Percentiles rank a stretch among this genome's conserved stretches.
Conservation (phyloP, 1,139 yeast species). For the Debaryomyces fabryi region DNA sequence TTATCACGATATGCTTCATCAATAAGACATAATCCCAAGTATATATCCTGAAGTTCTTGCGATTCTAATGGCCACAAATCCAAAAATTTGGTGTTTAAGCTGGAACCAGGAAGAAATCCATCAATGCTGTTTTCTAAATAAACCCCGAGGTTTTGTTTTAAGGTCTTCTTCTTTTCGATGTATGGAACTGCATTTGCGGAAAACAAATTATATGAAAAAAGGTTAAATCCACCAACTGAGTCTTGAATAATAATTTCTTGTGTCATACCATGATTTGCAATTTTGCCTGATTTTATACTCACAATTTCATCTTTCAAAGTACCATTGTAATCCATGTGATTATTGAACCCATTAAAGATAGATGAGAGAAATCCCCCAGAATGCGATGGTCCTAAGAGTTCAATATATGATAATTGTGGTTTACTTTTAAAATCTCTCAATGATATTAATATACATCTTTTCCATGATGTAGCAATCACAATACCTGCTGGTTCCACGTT, state of each 20-base stretch:
- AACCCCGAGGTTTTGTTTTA: constrained; percentile 30
- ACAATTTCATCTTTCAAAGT: constrained; percentile 51
- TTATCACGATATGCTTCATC: constrained; percentile 24
- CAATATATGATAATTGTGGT: constrained; percentile 46
- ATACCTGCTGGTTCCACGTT: constrained; percentile 79
- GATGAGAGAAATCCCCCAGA: constrained; percentile 29
- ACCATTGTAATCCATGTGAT: constrained; percentile 26
- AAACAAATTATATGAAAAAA: constrained; percentile 35
- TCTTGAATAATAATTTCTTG: constrained; percentile 50
- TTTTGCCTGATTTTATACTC: constrained; percentile 60
- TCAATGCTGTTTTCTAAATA: constrained; percentile 41
- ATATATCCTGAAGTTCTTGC: constrained; percentile 36
- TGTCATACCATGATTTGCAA: constrained; percentile 50
- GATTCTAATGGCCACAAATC: constrained; percentile 51
- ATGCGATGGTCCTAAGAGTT: constrained; percentile 32
- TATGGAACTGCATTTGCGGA: constrained; percentile 34
- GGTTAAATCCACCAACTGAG: constrained; percentile 43
- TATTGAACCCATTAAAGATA: constrained; percentile 19
- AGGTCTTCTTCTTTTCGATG: constrained; percentile 30
- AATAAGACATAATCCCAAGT: constrained; percentile 49
- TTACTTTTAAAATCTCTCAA: constrained; percentile 72
- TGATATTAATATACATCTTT: constrained; percentile 63
- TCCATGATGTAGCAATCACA: constrained; percentile 69
- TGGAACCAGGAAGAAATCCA: constrained; percentile 42
- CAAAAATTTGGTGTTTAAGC: constrained; percentile 42